A percentile compares a stretch with the other conserved stretches of the same genome.
These are phyloP conservation scores for Penicillium lividum DNA, from an alignment of 495 filamentous ascomycete species.

Conservation along the genomic window DNA sequence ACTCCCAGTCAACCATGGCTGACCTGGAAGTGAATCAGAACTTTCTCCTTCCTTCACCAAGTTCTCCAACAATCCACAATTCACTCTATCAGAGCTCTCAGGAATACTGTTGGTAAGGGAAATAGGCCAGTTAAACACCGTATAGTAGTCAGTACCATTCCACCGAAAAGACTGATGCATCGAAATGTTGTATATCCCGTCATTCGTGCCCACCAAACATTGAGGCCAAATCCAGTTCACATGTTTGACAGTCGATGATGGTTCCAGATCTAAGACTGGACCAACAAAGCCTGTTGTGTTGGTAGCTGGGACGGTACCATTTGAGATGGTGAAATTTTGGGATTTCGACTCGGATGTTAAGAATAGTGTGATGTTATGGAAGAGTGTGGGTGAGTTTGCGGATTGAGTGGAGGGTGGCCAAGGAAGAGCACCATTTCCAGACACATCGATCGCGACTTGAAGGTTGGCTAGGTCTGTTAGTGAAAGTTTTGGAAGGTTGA, in stretches of 20 bases:
- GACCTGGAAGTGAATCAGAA: constrained; percentile 21
- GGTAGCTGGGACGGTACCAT: constrained; percentile 48
- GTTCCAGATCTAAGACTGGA: constrained; percentile 60
- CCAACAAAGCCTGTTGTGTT: constrained; percentile 58
- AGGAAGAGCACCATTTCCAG: constrained; percentile 60
- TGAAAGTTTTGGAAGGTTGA: not conserved
- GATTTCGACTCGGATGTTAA: constrained; percentile 60
- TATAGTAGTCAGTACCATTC: constrained; percentile 62
- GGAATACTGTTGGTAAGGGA: constrained; percentile 63
- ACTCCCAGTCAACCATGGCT: constrained; percentile 22
- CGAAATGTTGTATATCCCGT: constrained; percentile 54
- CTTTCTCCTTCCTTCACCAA: constrained; percentile 19
- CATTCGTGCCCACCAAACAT: constrained; percentile 52
- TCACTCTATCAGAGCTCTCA: constrained; percentile 17
- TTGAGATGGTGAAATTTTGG: constrained; percentile 68
- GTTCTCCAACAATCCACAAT: constrained; percentile 23
- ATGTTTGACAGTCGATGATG: constrained; percentile 67
- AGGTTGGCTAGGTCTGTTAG: constrained; percentile 41
- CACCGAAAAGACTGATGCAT: constrained; percentile 68
- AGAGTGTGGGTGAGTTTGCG: constrained; percentile 46
- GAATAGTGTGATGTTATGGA: constrained; percentile 67
- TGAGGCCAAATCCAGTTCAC: constrained; percentile 68
- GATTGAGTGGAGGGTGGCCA: constrained; percentile 49
- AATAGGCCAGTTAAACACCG: constrained; percentile 68
- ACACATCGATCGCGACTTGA: constrained; percentile 66